Base-by-base conservation (phyloP, 768 basidiomycete species). In the Phanerochaete sordida region DNA sequence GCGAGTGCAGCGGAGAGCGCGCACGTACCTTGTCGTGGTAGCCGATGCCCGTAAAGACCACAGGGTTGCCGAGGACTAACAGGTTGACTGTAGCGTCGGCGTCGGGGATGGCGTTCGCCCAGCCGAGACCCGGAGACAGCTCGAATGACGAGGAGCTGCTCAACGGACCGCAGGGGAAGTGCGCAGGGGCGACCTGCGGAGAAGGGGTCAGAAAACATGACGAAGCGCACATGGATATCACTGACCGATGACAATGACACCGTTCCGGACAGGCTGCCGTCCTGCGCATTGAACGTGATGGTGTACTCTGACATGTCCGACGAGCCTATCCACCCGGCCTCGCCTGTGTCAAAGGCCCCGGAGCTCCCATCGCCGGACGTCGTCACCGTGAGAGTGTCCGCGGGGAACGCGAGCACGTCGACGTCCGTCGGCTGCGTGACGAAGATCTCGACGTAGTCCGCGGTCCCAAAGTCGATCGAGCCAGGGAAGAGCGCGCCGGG, bases 81-180 rank as follows among this genome's bases (percentile, higher is more conserved):
- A 62, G 19, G 33, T 58, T 31, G 24, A 58, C 61, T 21, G 30
- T 48, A n/a, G 57, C 57, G 24, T 49, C 33, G 30, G 61, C 61
- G 30, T 58, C 61, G 11, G 61, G 61, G 7, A 62, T 39, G 47
- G 61, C 61, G 28, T 62, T 62, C n/a, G 57, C 39, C 61, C 61
- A 62, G 13, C 61, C 61, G 28, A 62, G 35, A 28, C 28, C 45
- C 7, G 26, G 49, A 9, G 37, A 39, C 16, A 62, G 49, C 24
- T 51, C 28, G 24, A 57, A 47, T 13, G 54, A 48, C 35, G 61
- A 21, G 11, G 31, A 13, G 6, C 13, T 35, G n/a, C 24, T 52
- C 8, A 27, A 49, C 15, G 61, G 39, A 23, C 26, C 48, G 24
- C 61, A 62, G 13, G 61, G 61, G 50, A 58, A 62, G 52, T 62